Conservation (phyloP, 1,284 basidiomycete genomes). For the Papiliotrema laurentii region DNA sequence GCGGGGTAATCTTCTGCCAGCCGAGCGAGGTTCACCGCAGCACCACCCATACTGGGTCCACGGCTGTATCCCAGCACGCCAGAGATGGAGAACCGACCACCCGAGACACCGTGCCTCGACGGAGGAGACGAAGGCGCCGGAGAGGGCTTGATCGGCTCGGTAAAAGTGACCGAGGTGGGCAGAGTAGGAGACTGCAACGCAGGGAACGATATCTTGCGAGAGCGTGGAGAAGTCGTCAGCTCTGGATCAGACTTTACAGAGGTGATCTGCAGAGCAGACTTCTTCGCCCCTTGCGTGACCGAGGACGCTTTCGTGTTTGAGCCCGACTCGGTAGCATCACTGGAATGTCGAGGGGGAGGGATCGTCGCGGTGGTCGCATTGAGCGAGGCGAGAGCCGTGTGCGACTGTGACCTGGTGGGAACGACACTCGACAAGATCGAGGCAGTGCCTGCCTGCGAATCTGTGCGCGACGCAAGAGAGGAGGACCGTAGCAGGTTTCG, state of each 20-base stretch:
- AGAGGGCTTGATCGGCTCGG: conserved; percentile 25
- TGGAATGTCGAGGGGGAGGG: background rate
- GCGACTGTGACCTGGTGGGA: conserved; percentile 14
- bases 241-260: background rate
- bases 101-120: conserved; percentile 21
- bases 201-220: conserved; percentile 31
- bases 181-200: conserved; percentile 28
- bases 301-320: background rate
- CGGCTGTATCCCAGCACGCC: conserved; percentile 34
- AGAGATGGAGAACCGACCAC: conserved; percentile 37
- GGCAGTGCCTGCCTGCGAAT: conserved; percentile 5
- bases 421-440: conserved; percentile 7
- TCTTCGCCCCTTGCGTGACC: background rate
- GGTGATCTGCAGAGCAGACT: conserved; percentile 11
- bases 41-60: conserved; percentile 24
- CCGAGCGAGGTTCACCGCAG: conserved; percentile 26
- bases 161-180: conserved; percentile 34
- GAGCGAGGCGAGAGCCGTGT: conserved; percentile 10
- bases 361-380: background rate
- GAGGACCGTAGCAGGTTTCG: conserved; percentile 31
- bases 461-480: conserved; percentile 15
- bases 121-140: conserved; percentile 17
- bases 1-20: conserved; percentile 31
- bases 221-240: conserved; percentile 7
- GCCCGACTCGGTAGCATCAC: background rate